phyloP scores from a whole-genome alignment of 129 eudicot species.

The Escallonia herrerae region DNA sequence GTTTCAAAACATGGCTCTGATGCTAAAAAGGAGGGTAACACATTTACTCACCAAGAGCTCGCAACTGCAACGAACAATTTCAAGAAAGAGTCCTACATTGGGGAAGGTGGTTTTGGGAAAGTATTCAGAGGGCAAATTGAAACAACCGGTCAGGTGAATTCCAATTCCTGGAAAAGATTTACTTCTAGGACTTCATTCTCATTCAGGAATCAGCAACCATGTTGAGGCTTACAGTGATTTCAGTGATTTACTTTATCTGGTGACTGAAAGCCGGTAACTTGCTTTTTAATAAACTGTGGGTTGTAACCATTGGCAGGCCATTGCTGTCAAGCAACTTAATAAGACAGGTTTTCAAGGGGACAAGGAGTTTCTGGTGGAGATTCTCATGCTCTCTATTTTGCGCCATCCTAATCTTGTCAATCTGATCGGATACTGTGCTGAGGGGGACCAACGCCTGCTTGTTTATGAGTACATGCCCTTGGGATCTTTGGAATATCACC shows the following conservation, averaged over 20 bases:
- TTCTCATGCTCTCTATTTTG: conserved; percentile 56
- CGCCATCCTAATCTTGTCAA: conserved; percentile 62
- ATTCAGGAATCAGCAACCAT: neutral
- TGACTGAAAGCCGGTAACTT: neutral
- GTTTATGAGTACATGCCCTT: conserved; percentile 67
- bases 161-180: too few species aligned
- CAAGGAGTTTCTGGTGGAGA: conserved; percentile 53
- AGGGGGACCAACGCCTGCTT: conserved; percentile 46
- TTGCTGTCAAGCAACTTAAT: conserved; percentile 53
- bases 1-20: conserved; percentile 13
- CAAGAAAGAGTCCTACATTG: conserved; percentile 36
- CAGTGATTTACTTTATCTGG: neutral
- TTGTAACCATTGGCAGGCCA: conserved; percentile 34
- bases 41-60: conserved; percentile 42
- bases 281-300: conserved; percentile 6
- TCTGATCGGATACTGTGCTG: conserved; percentile 60
- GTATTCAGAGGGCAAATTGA: conserved; percentile 48
- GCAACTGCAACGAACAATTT: conserved; percentile 64
- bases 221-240: neutral
- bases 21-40: conserved; percentile 20
- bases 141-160: conserved; percentile 38
- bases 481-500: conserved; percentile 59
- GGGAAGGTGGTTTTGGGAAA: conserved; percentile 70
- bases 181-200: neutral
- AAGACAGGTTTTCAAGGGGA: conserved; percentile 54